Base-by-base conservation (phyloP, 1,284 basidiomycete genomes). In the Rhodotorula sp. region DNA sequence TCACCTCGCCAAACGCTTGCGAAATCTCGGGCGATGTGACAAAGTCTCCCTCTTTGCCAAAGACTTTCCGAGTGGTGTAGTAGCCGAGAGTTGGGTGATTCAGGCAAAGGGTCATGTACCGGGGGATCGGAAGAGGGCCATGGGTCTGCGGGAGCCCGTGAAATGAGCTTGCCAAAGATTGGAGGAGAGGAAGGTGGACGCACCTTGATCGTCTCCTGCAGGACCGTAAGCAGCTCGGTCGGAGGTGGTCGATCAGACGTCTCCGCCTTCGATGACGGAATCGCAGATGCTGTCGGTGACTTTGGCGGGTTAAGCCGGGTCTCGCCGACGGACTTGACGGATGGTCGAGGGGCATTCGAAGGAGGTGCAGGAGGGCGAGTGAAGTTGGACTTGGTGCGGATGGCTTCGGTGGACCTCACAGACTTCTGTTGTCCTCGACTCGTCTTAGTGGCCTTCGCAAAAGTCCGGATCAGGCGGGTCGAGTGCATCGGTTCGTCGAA, bases 11-110 rank as follows among this genome's bases (percentile, higher is more conserved):
- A 80, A 99, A 99, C 0, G 93, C 87, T 80, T 98, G 94, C 76
- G 88, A 91, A 64, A 99, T 97, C 79, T 99, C 96, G 2, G 96
- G 96, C 73, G 90, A 93, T 2, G 96, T 99, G 51, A 92, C 90
- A 77, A 99, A 99, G 82, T 99, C 96, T 5, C 96, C 96, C 47
- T 85, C 84, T 0, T 86, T 77, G 17, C 96, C 96, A 77, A 99
- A 91, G 4, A 98, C 89, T 65, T 89, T 88, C 84, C 69, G 62
- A 20, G 76, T 79, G 4, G 89, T 90, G 82, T 97, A 96, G 81
- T 97, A 97, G 1, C 94, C 94, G 68, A 91, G 83, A 0, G 85
- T 88, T 1, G 93, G 92, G 80, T 96, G 92, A 0, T 88, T 85
- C 5, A 96, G 85, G 76, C 91, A 94, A 72, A 92, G 84, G 74